phyloP scores from a whole-genome alignment of 1,284 basidiomycete genomes.

The Cryptococcus sp. region DNA sequence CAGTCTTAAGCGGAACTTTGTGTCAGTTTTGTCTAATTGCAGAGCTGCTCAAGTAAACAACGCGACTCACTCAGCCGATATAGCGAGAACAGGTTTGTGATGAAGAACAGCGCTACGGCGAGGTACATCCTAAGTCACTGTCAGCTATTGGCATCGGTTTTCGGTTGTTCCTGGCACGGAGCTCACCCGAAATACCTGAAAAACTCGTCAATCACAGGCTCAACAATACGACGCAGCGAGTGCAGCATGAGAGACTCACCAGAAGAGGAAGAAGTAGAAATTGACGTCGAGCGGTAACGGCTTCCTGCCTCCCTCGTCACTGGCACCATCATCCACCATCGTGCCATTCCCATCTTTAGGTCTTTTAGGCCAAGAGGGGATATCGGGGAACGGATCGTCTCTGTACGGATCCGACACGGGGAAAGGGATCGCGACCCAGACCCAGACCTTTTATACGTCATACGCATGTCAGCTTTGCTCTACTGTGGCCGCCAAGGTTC shows the following conservation, averaged over 20 bases:
- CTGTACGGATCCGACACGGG: slow-evolving; percentile 57
- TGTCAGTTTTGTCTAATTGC: neutral
- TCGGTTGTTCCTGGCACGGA: neutral
- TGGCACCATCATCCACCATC: slow-evolving; percentile 5
- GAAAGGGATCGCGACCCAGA: slow-evolving; percentile 61
- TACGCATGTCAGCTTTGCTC: no score
- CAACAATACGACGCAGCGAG: neutral
- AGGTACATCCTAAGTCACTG: slow-evolving; percentile 50
- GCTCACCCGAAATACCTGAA: slow-evolving; percentile 49
- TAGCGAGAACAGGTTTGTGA: slow-evolving; percentile 61
- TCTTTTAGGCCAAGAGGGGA: slow-evolving; percentile 45
- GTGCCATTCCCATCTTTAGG: slow-evolving; percentile 20
- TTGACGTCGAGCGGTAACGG: slow-evolving; percentile 54
- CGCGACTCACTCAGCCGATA: slow-evolving; percentile 51
- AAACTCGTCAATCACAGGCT: slow-evolving; percentile 3
- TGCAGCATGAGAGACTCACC: slow-evolving; percentile 28
- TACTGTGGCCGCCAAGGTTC: neutral
- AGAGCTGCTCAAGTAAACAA: neutral
- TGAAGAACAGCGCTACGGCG: slow-evolving; percentile 58
- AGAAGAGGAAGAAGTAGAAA: slow-evolving; percentile 57
- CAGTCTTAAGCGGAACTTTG: slow-evolving; percentile 35
- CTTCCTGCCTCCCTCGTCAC: slow-evolving; percentile 8
- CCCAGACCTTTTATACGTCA: slow-evolving; percentile 51
- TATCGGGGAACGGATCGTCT: slow-evolving; percentile 49
- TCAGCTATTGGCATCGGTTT: neutral